Evolutionary conservation across 495 filamentous ascomycete genomes (phyloP).

Genomic region (Astrocystis sublimbata): DNA sequence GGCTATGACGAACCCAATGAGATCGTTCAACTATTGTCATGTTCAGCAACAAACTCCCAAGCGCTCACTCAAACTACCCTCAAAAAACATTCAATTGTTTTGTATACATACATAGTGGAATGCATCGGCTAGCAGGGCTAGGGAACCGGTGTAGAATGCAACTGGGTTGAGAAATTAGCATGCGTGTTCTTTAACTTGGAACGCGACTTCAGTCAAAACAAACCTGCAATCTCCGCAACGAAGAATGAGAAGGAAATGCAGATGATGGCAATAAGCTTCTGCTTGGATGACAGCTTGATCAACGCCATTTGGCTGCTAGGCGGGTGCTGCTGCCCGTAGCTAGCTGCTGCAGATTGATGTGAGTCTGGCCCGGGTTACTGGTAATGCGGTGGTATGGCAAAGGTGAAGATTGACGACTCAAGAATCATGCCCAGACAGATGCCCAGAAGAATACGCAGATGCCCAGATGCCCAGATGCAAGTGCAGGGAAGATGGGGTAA

Average conservation of each 20-base stretch:
- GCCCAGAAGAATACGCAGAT: no score
- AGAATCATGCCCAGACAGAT: not conserved
- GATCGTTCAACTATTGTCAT: slow-evolving; percentile 73
- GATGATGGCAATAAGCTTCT: slow-evolving; percentile 75
- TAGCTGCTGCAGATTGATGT: not conserved
- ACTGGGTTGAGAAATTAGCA: slow-evolving; percentile 40
- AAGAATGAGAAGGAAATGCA: slow-evolving; percentile 83
- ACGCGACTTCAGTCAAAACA: slow-evolving; percentile 16
- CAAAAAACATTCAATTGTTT: not conserved
- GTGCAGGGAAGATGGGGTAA: not conserved
- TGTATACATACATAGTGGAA: slow-evolving; percentile 79
- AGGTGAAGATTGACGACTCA: not conserved
- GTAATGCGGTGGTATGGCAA: not conserved
- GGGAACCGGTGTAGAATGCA: slow-evolving; percentile 82
- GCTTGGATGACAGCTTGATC: slow-evolving; percentile 36
- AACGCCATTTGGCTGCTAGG: not conserved
- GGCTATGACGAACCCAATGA: slow-evolving; percentile 81
- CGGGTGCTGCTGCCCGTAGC: not conserved
- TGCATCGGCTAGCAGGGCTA: slow-evolving; percentile 89
- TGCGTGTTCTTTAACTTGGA: not conserved
- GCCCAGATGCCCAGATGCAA: not conserved
- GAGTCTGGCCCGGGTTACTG: not conserved
- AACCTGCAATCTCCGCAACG: slow-evolving; percentile 72
- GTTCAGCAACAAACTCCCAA: slow-evolving; percentile 11
- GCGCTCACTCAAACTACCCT: not conserved